Conservation (phyloP, 495 filamentous ascomycete species). For the Tuber microsphaerosporum region DNA sequence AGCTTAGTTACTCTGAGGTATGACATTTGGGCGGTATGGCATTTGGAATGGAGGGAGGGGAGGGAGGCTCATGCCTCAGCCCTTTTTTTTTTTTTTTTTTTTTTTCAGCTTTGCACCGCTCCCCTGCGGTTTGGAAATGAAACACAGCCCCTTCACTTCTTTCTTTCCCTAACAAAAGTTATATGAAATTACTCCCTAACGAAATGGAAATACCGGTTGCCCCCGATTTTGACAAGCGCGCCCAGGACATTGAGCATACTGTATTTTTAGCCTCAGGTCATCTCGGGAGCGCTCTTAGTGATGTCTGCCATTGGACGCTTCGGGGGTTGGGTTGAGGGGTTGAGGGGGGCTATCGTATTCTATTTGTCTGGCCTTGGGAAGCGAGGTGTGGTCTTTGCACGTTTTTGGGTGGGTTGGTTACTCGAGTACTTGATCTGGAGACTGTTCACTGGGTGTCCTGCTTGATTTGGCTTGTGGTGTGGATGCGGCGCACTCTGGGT, state of each 20-base stretch:
- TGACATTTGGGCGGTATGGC: background rate
- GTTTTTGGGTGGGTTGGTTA: conserved; percentile 6
- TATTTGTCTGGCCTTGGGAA: conserved; percentile 26
- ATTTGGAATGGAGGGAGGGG: background rate
- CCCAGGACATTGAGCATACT: background rate
- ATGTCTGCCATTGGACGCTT: background rate
- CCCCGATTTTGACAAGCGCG: background rate
- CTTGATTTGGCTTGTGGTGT: background rate
- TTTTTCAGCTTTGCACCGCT: background rate
- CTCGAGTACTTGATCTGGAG: conserved; percentile 1
- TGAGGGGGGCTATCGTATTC: conserved; percentile 36
- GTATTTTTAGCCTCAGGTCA: background rate
- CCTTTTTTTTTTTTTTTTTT: background rate
- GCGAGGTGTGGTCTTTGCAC: conserved; percentile 25
- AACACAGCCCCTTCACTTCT: conserved; percentile 1
- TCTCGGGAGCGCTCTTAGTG: background rate
- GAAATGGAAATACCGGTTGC: background rate
- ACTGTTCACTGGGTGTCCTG: background rate
- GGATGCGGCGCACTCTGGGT: background rate
- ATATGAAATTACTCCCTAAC: no score
- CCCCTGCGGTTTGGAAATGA: conserved; percentile 5
- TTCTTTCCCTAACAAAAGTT: background rate
- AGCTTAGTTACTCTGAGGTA: background rate
- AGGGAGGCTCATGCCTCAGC: conserved; percentile 3
- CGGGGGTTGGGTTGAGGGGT: background rate